These are phyloP conservation scores for Lachancea sp. DNA, from an alignment of 805 yeast genomes.

Conservation along the genomic window DNA sequence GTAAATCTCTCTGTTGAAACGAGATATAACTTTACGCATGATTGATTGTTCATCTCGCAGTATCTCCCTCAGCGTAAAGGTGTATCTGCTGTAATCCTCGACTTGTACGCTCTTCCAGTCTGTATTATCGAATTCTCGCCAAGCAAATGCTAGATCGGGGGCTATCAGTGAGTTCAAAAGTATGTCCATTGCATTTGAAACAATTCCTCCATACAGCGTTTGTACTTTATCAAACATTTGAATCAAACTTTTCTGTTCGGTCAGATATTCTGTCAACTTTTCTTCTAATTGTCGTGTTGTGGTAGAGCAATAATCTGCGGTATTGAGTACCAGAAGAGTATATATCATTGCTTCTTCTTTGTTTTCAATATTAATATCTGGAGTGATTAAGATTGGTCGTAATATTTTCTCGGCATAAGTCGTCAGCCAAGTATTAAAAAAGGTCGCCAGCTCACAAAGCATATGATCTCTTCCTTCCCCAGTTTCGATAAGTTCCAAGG, in stretches of 20 bases:
- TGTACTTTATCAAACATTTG: slow-evolving; percentile 49
- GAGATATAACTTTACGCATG: slow-evolving; percentile 41
- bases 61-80: slow-evolving; percentile 47
- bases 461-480: slow-evolving; percentile 33
- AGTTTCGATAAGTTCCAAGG: slow-evolving; percentile 48
- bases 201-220: slow-evolving; percentile 49
- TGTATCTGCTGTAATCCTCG: slow-evolving; percentile 66
- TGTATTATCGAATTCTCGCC: slow-evolving; percentile 76
- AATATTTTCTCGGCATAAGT: slow-evolving; percentile 51
- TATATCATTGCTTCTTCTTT: slow-evolving; percentile 56
- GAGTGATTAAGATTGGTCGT: slow-evolving; percentile 42
- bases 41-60: slow-evolving; percentile 39
- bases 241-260: slow-evolving; percentile 38
- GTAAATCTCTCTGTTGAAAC: slow-evolving; percentile 63
- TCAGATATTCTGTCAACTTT: slow-evolving; percentile 40
- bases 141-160: slow-evolving; percentile 56
- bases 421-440: slow-evolving; percentile 61
- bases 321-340: slow-evolving; percentile 68
- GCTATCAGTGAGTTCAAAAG: slow-evolving; percentile 51
- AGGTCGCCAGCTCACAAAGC: slow-evolving; percentile 40
- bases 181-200: slow-evolving; percentile 50
- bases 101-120: slow-evolving; percentile 70
- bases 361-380: slow-evolving; percentile 35
- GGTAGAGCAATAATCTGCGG: slow-evolving; percentile 81
- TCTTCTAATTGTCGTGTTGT: slow-evolving; percentile 76